Evolutionary conservation across 1,284 basidiomycete genomes (phyloP).

Genomic region (Fistulina hepatica): DNA sequence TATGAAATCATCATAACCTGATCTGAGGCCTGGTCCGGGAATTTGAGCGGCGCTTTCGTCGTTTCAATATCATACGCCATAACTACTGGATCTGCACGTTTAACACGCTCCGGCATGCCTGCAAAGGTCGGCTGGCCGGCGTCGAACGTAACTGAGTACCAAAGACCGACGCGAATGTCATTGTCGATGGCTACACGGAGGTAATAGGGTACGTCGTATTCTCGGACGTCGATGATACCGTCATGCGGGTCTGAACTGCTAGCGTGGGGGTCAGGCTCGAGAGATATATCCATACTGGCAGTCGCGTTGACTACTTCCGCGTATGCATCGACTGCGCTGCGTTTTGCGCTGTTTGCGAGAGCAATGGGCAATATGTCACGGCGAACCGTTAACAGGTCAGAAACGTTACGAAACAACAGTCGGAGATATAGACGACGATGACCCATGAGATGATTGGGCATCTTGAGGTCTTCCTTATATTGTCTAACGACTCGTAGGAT

Average conservation of each 20-base stretch:
- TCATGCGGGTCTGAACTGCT: slow-evolving; percentile 73
- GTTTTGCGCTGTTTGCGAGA: slow-evolving; percentile 83
- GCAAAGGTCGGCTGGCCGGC: slow-evolving; percentile 74
- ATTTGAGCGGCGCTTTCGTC: slow-evolving; percentile 96
- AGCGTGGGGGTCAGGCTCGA: slow-evolving; percentile 62
- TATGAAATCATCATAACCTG: slow-evolving; percentile 99
- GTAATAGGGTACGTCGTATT: slow-evolving; percentile 97
- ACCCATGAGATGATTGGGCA: slow-evolving; percentile 95
- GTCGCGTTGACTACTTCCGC: slow-evolving; percentile 92
- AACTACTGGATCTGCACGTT: slow-evolving; percentile 97
- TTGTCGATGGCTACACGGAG: slow-evolving; percentile 98
- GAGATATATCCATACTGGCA: slow-evolving; percentile 50
- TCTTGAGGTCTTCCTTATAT: slow-evolving; percentile 87
- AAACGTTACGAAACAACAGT: slow-evolving; percentile 86
- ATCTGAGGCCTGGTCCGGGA: slow-evolving; percentile 92
- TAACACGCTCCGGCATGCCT: slow-evolving; percentile 76
- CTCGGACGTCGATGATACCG: slow-evolving; percentile 88
- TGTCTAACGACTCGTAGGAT: slow-evolving; percentile 71
- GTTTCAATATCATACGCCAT: slow-evolving; percentile 99
- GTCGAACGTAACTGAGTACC: slow-evolving; percentile 85
- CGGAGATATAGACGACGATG: slow-evolving; percentile 83
- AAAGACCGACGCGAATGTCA: slow-evolving; percentile 92
- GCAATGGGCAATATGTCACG: slow-evolving; percentile 88
- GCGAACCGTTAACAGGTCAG: slow-evolving; percentile 81
- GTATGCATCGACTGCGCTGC: slow-evolving; percentile 94